These are phyloP conservation scores for Myxozyma mucilagina DNA, from an alignment of 805 yeast species.

Conservation along the genomic window DNA sequence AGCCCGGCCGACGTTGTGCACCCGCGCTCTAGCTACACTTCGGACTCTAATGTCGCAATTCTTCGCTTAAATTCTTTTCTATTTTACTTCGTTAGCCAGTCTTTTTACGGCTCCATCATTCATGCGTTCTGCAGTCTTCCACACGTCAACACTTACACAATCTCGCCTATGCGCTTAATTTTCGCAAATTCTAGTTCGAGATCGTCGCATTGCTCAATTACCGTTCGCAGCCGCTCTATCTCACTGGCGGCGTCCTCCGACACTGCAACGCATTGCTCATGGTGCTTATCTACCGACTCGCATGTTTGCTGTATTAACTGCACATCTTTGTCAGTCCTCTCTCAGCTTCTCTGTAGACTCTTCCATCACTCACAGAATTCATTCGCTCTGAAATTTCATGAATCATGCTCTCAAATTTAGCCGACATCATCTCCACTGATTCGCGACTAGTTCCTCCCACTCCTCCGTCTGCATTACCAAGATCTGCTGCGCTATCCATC, in stretches of 20 bases:
- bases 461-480: no score
- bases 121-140: no score
- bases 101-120: no score
- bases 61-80: conserved; percentile 27
- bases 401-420: conserved; percentile 18
- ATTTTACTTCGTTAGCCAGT: neutral
- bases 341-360: neutral
- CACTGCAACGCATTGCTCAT: conserved; percentile 22
- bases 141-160: conserved; percentile 18
- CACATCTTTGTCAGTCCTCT: neutral
- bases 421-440: conserved; percentile 11
- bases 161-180: conserved; percentile 29
- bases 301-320: conserved; percentile 27
- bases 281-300: conserved; percentile 26
- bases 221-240: conserved; percentile 10
- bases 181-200: conserved; percentile 32
- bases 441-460: conserved; percentile 11
- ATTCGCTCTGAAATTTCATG: conserved; percentile 20
- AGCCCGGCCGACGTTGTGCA: no score
- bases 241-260: conserved; percentile 26
- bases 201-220: conserved; percentile 26
- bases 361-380: conserved; percentile 12
- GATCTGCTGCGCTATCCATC: no score
- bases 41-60: conserved; percentile 10
- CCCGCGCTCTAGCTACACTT: neutral